Conservation (phyloP, 2,329 filamentous ascomycete species). For the Helotiales sp. region DNA sequence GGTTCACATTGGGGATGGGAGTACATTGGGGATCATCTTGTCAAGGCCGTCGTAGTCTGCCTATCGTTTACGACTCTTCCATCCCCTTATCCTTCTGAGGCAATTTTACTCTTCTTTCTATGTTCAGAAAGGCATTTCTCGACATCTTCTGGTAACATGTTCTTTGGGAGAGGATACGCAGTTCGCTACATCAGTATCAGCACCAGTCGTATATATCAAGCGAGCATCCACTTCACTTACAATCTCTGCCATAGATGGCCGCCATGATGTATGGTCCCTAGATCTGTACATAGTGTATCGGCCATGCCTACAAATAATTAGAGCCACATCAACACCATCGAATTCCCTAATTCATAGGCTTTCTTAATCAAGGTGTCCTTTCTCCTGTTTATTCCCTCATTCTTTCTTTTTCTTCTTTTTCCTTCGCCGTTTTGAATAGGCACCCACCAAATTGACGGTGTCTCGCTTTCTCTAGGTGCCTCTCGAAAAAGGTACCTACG, state of each 20-base stretch:
- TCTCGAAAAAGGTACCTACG: too few relatives aligned
- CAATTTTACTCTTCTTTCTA: too few relatives aligned
- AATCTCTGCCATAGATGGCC: slow-evolving; percentile 15
- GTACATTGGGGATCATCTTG: too few relatives aligned
- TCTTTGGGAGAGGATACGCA: slow-evolving; percentile 18
- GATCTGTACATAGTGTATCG: slow-evolving; percentile 15
- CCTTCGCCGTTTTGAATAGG: slow-evolving; percentile 3
- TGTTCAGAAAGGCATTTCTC: slow-evolving; percentile 17
- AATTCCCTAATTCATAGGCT: slow-evolving; percentile 19
- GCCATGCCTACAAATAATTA: slow-evolving; percentile 14
- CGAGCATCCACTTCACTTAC: slow-evolving; percentile 10
- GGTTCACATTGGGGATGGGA: too few relatives aligned
- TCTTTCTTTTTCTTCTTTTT: slow-evolving; percentile 12
- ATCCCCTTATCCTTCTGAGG: too few relatives aligned
- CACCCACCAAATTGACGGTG: too few relatives aligned
- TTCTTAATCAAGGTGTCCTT: slow-evolving; percentile 15
- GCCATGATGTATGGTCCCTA: slow-evolving; percentile 9
- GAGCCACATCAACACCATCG: slow-evolving; percentile 11
- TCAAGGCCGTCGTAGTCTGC: too few relatives aligned
- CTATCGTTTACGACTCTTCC: too few relatives aligned
- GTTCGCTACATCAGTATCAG: slow-evolving; percentile 20
- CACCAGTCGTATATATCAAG: slow-evolving; percentile 6
- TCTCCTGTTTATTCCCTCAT: slow-evolving; percentile 16
- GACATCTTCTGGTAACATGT: slow-evolving; percentile 15
- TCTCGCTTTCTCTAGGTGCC: too few relatives aligned